Base-by-base conservation (phyloP, 441 rosid species). In the Breynia disticha region DNA sequence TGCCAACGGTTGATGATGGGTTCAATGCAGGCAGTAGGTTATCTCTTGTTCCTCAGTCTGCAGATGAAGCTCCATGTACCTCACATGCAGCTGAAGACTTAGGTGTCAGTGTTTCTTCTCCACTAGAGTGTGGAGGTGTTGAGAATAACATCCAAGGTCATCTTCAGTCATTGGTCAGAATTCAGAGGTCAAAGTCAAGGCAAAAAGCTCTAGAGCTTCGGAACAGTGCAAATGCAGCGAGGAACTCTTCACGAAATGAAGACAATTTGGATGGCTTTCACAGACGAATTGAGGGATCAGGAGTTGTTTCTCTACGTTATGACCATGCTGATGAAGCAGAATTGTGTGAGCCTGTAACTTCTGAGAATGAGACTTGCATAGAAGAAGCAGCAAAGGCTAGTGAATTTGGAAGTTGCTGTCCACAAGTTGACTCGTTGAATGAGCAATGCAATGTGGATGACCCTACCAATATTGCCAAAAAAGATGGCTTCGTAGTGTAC, bases 161-260 rank as follows among this genome's bases (percentile, higher is more conserved):
- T 37, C 60, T 64, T 60, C 69, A 61, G 52, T 79, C 97, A 39
- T 63, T 82, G 66, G 82, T 72, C 50, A 90, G 75, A 65, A 69
- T 90, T 71, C 89, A 82, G 66, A 94, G 95, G 67, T 94, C 97
- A 19, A 87, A 71, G 71, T 76, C 87, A 10, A 89, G 99, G 76
- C 96, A 94, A 70, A 70, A 55, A 77, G 91, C 78, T 73, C 51
- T 90, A 57, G 79, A 78, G 76, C 64, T 71, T 67, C 97, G 96
- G 15, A 79, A 72, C 63, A 83, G 95, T 68, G 76, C 73, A 11
- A 83, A 81, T 71, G 75, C 73, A 48, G 62, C 67, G 11, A 77
- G 65, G 68, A 67, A 61, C 39, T 24, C 66, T 68, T 72, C 67
- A 32, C 37, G 19, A 47, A 52, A 59, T 67, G 64, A 63, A 52